Evolutionary conservation across 257 asterid genomes (phyloP).

Genomic region (Lavandula angustifolia): DNA sequence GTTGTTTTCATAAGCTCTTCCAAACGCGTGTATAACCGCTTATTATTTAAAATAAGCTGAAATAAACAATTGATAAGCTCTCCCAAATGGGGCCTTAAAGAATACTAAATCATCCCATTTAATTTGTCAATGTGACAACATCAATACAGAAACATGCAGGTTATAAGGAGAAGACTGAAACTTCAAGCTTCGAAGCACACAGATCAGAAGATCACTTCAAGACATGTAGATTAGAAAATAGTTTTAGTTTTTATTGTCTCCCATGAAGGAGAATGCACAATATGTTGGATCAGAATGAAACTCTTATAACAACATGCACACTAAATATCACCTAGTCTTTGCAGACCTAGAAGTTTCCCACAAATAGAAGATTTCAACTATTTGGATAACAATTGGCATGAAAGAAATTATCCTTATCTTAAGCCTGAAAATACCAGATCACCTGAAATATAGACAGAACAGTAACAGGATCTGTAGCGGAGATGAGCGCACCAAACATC

Average conservation of each 20-base stretch:
- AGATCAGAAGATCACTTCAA: too few species aligned
- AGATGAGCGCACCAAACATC: conserved; percentile 99
- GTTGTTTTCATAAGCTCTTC: too few species aligned
- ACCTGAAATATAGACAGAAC: conserved; percentile 99
- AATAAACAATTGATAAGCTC: too few species aligned
- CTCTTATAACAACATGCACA: conserved; percentile 21
- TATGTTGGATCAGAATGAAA: conserved; percentile 22
- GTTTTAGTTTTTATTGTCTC: not conserved
- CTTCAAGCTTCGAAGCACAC: too few species aligned
- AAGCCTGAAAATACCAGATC: conserved; percentile 29
- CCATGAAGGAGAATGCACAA: conserved; percentile 2
- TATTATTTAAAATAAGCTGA: too few species aligned
- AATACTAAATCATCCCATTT: conserved; percentile 15
- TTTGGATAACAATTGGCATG: conserved; percentile 13
- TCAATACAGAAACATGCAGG: too few species aligned
- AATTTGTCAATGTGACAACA: not conserved
- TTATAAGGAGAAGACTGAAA: too few species aligned
- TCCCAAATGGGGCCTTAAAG: too few species aligned
- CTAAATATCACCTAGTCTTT: conserved; percentile 21
- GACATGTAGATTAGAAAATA: too few species aligned
- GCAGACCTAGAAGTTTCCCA: not conserved
- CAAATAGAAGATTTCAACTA: conserved; percentile 20
- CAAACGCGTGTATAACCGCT: too few species aligned
- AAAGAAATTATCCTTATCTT: conserved; percentile 15
- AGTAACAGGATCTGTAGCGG: conserved; percentile 98